phyloP scores from a whole-genome alignment of 495 filamentous ascomycete species.

The Hyaloscypha variabilis region DNA sequence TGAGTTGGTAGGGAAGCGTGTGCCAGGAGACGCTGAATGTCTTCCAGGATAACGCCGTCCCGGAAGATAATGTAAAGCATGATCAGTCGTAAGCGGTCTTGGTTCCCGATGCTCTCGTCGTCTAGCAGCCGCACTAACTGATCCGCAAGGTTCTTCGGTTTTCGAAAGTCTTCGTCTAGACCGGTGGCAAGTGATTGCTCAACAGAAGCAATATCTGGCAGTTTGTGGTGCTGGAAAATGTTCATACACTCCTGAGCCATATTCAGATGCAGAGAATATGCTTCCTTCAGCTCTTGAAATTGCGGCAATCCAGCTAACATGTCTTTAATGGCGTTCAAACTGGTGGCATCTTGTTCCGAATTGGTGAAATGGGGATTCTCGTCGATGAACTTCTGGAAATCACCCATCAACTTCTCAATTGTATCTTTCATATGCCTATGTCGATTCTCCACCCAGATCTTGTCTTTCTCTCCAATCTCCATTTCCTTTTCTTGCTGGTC shows the following conservation, averaged over 20 bases:
- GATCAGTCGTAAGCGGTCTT: constrained; percentile 83
- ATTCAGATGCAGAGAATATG: constrained; percentile 89
- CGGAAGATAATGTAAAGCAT: constrained; percentile 84
- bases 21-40: constrained; percentile 80
- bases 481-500: constrained; percentile 83
- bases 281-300: constrained; percentile 92
- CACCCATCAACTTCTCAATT: constrained; percentile 86
- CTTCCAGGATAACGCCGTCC: constrained; percentile 84
- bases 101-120: constrained; percentile 65
- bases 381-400: constrained; percentile 88
- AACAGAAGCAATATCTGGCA: constrained; percentile 81
- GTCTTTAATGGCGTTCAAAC: constrained; percentile 89
- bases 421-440: constrained; percentile 98
- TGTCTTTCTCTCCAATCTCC: constrained; percentile 86
- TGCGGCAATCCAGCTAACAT: constrained; percentile 95
- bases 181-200: constrained; percentile 90
- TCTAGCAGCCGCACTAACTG: constrained; percentile 86
- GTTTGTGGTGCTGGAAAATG: constrained; percentile 79
- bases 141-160: constrained; percentile 85
- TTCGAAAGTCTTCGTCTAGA: constrained; percentile 88
- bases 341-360: constrained; percentile 64
- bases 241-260: constrained; percentile 99
- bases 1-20: constrained; percentile 78
- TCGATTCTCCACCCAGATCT: constrained; percentile 89
- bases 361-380: constrained; percentile 95